Base-by-base conservation (phyloP, 2,329 filamentous ascomycete genomes). In the Sphaerulina vaccinii region DNA sequence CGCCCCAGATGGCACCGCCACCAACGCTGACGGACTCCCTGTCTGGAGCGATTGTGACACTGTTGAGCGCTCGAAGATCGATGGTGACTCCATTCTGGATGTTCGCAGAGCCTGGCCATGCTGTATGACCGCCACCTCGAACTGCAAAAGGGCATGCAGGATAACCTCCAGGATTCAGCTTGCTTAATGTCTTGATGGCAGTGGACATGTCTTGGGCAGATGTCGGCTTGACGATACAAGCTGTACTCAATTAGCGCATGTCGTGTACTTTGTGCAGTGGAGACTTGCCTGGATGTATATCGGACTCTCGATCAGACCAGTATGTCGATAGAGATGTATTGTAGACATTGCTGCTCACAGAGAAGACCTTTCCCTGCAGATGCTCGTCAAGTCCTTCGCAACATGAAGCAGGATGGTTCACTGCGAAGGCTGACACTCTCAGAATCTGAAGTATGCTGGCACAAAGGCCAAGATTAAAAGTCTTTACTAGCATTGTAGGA, bases 11-110 rank as follows among this genome's bases (percentile, higher is more conserved):
- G 23, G 40, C 44, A 32, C 57, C 55, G 15, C 44, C 36, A 3
- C 57, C 57, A 24, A 59, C 39, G 9, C 36, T 29, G 10, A 36
- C 38, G 9, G 24, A 36, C 6, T 40, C 50, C 7, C 38, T 19
- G 29, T 63, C 53, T 16, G 37, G 27, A 10, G 49, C 47, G 6
- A 61, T 29, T 13, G 24, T 49, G 35, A 62, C 40, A 40, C 52
- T 21, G 29, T 60, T 56, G 47, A 65, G 33, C 9, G 18, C 21
- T 5, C 41, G 18, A 22, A 65, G 43, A 33, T 62, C 59, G 19
- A 66, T 56, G 1, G 58, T 60, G 13, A 66, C 53, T 23, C 63
- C 64, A 19, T 41, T 51, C 6, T 58, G 9, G 18, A 63, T 58
- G 33, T 58, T 65, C 6, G 56, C 54, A 11, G 51, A 49, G 24